Conservation (phyloP, 331 rosid genomes). For the Malus hybrid region DNA sequence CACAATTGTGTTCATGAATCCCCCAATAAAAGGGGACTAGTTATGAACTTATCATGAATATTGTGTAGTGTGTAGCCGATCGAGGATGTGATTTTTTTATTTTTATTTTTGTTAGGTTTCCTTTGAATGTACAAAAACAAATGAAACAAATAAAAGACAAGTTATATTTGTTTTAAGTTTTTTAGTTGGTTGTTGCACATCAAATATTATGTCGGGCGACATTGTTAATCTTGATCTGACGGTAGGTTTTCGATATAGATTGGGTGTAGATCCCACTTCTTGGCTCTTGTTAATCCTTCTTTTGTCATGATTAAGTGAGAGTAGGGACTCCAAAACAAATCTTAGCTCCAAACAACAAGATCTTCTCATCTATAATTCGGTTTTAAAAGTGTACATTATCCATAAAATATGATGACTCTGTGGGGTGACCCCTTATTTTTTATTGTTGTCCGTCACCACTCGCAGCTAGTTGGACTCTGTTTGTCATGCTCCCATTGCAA, state of each 20-base stretch:
- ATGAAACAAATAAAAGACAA: not conserved
- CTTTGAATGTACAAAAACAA: not conserved
- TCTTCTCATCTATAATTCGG: slow-evolving; percentile 34
- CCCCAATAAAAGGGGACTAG: not conserved
- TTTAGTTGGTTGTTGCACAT: not conserved
- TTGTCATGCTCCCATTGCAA: slow-evolving; percentile 40
- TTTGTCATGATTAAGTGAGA: slow-evolving; percentile 30
- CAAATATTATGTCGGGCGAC: too few relatives aligned
- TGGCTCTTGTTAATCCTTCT: slow-evolving; percentile 2
- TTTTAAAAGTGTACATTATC: slow-evolving; percentile 13
- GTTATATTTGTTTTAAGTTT: not conserved
- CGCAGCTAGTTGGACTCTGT: not conserved
- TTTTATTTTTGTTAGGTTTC: not conserved
- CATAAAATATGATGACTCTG: slow-evolving; percentile 23
- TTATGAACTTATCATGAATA: not conserved
- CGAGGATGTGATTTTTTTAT: not conserved
- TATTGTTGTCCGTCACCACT: not conserved
- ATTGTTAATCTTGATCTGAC: too few relatives aligned
- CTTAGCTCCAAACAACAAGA: slow-evolving; percentile 27
- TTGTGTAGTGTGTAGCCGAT: not conserved
- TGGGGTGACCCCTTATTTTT: not conserved
- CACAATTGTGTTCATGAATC: not conserved
- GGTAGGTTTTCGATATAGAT: too few relatives aligned
- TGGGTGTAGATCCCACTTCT: not conserved
- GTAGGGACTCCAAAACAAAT: not conserved